Conservation (phyloP, 768 basidiomycete genomes). For the Pleurotus pulmonarius region DNA sequence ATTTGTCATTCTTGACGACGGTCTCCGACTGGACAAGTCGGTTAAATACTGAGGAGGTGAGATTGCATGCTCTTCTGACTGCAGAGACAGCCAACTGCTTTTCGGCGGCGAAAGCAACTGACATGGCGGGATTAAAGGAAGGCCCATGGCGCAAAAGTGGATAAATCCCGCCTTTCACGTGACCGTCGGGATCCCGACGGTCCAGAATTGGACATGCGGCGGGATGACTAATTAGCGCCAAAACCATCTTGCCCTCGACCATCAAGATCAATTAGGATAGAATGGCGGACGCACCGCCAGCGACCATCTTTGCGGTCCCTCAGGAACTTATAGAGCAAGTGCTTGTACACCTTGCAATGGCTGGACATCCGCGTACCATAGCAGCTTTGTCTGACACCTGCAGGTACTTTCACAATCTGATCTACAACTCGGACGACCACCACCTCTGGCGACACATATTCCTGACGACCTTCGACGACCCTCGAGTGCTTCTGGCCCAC, state of each 20-base stretch:
- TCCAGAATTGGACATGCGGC: no score
- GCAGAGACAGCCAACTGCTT: constrained; percentile 82
- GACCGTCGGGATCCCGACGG: no score
- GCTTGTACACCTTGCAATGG: constrained; percentile 19
- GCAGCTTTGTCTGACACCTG: constrained; percentile 33
- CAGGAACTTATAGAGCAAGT: constrained; percentile 38
- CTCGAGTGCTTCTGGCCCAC: constrained; percentile 22
- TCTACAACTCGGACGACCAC: constrained; percentile 28
- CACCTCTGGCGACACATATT: constrained; percentile 49
- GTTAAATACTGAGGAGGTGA: constrained; percentile 85
- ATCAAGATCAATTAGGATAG: no score
- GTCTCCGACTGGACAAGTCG: constrained; percentile 83
- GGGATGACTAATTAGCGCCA: no score
- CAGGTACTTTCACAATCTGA: constrained; percentile 26
- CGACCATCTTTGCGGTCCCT: constrained; percentile 23
- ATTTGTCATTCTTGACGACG: constrained; percentile 87
- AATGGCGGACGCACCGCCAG: no score
- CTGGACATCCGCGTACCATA: constrained; percentile 27
- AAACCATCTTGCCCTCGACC: no score
- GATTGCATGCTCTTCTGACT: constrained; percentile 78
- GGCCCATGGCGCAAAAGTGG: no score
- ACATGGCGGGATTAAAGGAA: no score
- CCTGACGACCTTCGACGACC: constrained; percentile 47
- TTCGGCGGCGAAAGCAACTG: constrained; percentile 57
- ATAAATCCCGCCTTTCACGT: no score